Evolutionary conservation across 129 eudicot species (phyloP).

Genomic region (Arctium minus): DNA sequence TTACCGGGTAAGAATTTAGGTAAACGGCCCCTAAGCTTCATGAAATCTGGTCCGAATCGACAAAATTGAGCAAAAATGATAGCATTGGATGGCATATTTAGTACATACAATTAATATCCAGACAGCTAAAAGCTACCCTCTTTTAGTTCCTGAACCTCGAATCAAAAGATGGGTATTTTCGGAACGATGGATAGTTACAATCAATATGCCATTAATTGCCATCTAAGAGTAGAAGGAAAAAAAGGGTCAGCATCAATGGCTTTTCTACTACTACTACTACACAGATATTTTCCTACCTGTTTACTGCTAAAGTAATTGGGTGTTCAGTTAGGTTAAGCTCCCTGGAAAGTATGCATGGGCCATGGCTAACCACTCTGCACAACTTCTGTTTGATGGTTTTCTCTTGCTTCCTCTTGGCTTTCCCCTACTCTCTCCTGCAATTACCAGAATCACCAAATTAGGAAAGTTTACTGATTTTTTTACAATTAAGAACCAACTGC

Average conservation of each 20-base stretch:
- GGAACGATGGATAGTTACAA: constrained; percentile 28
- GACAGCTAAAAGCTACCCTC: constrained; percentile 5
- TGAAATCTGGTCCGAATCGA: not conserved
- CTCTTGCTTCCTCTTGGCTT: not conserved
- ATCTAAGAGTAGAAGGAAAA: constrained; percentile 21
- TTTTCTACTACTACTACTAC: constrained; percentile 42
- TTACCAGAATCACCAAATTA: constrained; percentile 3
- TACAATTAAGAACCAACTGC: no score
- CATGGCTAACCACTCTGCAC: not conserved
- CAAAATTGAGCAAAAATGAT: constrained; percentile 9
- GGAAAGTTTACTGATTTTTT: not conserved
- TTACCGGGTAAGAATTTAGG: no score
- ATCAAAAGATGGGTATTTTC: constrained; percentile 25
- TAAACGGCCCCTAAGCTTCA: not conserved
- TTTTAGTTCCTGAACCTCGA: not conserved
- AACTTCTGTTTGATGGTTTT: constrained; percentile 7
- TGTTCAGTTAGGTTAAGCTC: constrained; percentile 1
- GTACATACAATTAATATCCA: constrained; percentile 22
- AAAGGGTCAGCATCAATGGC: constrained; percentile 39
- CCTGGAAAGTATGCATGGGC: not conserved
- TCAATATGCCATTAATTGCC: constrained; percentile 15
- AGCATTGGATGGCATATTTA: constrained; percentile 3
- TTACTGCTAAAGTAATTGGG: not conserved
- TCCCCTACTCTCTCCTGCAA: constrained; percentile 43
- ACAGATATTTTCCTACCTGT: constrained; percentile 18